Evolutionary conservation across 1,139 yeast genomes (phyloP), one percentile per base, ranked within the genome.

Genomic region (Scheffersomyces stambukii): DNA sequence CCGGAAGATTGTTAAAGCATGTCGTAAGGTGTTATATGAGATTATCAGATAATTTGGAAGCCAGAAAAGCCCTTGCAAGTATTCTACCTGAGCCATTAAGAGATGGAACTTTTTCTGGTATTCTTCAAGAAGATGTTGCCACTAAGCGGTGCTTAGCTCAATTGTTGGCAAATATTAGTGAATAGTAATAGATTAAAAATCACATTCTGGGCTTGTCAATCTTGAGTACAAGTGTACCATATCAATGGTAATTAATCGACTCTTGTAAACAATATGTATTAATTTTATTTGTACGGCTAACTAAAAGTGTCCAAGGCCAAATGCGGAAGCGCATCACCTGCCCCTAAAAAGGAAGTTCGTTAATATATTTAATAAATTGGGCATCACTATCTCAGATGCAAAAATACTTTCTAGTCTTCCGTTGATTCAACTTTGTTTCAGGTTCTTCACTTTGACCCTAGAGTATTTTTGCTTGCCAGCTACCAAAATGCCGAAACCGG

Each of bases 11-110:
- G 32, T 68, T 91, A 40, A 89, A 91, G 54, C 98, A 91, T 52
- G 95, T 91, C 25, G 94, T 91, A 14, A 74, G 96, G 51, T 91
- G 98, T 54, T 91, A 91, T 52, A 69, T 89, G 63, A 73, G 98
- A 38, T 68, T 91, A 28, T 80, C 94, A 24, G 98, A 91, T 53
- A 91, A 91, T 48, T 65, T 78, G 16, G 93, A 93, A 41, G 97
- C 97, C 2, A 70, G 96, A 46, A 83, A 84, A 43, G 91, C 96
- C 0, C 70, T 91, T 42, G 81, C 85, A 25, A 81, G 78, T 36
- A 81, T 86, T 19, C 63, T 91, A 31, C 98, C 98, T 1, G 91
- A 82, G 46, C 82, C 91, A 1, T 67, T 91, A 46, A 75, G 86
- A 39, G 96, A 88, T 54, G 94, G 91, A n/a, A 85, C 97, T 0